Conservation (phyloP, 1,284 basidiomycete genomes). For the Ustilago trichophora region DNA sequence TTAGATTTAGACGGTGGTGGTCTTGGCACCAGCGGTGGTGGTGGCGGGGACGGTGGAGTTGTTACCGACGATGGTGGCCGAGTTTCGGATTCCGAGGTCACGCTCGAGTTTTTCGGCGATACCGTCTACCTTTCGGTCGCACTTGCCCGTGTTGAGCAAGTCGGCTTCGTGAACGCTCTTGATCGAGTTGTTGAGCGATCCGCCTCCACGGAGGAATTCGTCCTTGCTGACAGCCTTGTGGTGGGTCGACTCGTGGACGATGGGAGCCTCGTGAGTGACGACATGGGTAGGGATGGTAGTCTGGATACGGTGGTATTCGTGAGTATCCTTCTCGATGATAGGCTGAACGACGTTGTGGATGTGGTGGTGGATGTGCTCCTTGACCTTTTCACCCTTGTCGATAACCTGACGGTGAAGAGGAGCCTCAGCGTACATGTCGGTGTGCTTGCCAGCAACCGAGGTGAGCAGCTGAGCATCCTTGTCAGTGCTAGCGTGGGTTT, state of each 20-base stretch:
- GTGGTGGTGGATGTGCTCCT: slow-evolving; percentile 64
- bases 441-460: slow-evolving; percentile 57
- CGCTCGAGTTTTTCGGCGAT: slow-evolving; percentile 53
- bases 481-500: slow-evolving; percentile 64
- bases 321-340: slow-evolving; percentile 64
- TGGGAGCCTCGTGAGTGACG: slow-evolving; percentile 64
- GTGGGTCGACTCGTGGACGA: slow-evolving; percentile 61
- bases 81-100: slow-evolving; percentile 38
- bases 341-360: slow-evolving; percentile 67
- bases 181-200: slow-evolving; percentile 49
- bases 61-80: slow-evolving; percentile 1
- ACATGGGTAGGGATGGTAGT: slow-evolving; percentile 61
- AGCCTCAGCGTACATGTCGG: slow-evolving; percentile 54
- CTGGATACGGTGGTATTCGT: slow-evolving; percentile 65
- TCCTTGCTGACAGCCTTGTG: slow-evolving; percentile 61
- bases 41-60: slow-evolving; percentile 1
- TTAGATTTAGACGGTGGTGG: background rate
- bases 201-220: slow-evolving; percentile 60
- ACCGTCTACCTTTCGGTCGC: slow-evolving; percentile 59
- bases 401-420: slow-evolving; percentile 58
- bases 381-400: slow-evolving; percentile 65
- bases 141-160: slow-evolving; percentile 57
- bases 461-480: slow-evolving; percentile 64
- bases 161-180: slow-evolving; percentile 49
- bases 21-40: slow-evolving; percentile 1